Base-by-base conservation (phyloP, 805 yeast genomes). In the Candida quercuum region DNA sequence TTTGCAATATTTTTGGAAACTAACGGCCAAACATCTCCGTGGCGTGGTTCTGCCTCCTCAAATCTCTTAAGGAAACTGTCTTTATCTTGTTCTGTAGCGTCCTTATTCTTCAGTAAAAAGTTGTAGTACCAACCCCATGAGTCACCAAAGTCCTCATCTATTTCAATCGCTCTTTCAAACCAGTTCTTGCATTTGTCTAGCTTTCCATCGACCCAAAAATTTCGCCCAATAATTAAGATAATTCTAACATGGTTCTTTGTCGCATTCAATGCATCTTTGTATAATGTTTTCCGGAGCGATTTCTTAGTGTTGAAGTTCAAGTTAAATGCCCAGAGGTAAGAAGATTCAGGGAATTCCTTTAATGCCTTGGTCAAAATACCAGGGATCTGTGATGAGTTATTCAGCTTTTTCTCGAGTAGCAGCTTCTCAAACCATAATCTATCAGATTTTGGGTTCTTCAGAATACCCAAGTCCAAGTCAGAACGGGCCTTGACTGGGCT, bases 201-300 rank as follows among this genome's bases (percentile, higher is more conserved):
- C 46, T 83, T 83, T 0, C 83, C 81, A 19, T 76, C 82, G 2
- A 63, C 50, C 80, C 81, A 81, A 43, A 88, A 78, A 39, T 76
- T 72, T 11, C 67, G 61, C 0, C 93, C 96, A 23, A 87, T 79
- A 0, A 75, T 69, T 11, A 74, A 47, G 11, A 89, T 61, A 1
- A 91, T 72, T 14, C 66, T 41, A 0, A 81, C 68, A 35, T 79
- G 67, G 44, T 82, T 82, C 30, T 71, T 63, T 0, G 95, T 84
- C 10, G 68, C 68, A 39, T 71, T 74, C 44, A 91, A 64, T 0
- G 96, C 95, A 48, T 81, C 85, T 19, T 78, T 68, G 36, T 83
- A 78, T 7, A 74, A 63, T 14, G 74, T 73, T 56, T 78, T 71
- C 50, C 74, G 64, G 48, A 75, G 63, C 34, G 81, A 61, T 59